phyloP scores from a whole-genome alignment of 1,139 yeast genomes.

The Nadsonia starkeyi-henricii region DNA sequence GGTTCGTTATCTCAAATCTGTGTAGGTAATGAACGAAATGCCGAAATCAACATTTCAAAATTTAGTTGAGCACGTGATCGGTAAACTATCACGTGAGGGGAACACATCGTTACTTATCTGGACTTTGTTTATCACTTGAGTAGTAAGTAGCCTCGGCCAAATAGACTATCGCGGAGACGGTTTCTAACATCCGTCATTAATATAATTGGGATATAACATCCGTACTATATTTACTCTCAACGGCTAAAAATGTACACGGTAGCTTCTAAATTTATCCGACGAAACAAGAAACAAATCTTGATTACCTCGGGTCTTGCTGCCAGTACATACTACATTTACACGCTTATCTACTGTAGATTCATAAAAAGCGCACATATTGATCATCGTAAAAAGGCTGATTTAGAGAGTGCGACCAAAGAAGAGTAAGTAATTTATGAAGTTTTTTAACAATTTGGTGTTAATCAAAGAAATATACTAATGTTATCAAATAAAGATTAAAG shows the following conservation, averaged over 20 bases:
- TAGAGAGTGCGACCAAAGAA: constrained; percentile 62
- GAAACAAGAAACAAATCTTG: background rate
- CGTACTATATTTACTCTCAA: too few species aligned
- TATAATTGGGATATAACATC: too few species aligned
- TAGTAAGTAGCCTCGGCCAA: too few species aligned
- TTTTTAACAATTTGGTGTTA: too few species aligned
- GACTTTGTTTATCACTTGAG: too few species aligned
- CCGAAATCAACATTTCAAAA: background rate
- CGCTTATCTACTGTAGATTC: background rate
- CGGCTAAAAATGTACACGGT: background rate
- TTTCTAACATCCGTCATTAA: too few species aligned
- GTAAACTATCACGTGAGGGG: background rate
- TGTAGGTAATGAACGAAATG: background rate
- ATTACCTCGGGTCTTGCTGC: background rate
- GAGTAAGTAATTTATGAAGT: constrained; percentile 23
- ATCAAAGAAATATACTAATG: too few species aligned
- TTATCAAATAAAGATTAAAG: constrained; percentile 17
- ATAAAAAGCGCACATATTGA: background rate
- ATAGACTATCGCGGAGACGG: too few species aligned
- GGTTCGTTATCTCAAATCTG: background rate
- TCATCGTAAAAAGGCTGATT: background rate
- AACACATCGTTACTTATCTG: too few species aligned
- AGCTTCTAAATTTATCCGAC: background rate
- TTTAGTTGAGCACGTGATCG: background rate
- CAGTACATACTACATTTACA: background rate